phyloP scores from a whole-genome alignment of 805 yeast genomes.

The Lipomyces mesembrius region DNA sequence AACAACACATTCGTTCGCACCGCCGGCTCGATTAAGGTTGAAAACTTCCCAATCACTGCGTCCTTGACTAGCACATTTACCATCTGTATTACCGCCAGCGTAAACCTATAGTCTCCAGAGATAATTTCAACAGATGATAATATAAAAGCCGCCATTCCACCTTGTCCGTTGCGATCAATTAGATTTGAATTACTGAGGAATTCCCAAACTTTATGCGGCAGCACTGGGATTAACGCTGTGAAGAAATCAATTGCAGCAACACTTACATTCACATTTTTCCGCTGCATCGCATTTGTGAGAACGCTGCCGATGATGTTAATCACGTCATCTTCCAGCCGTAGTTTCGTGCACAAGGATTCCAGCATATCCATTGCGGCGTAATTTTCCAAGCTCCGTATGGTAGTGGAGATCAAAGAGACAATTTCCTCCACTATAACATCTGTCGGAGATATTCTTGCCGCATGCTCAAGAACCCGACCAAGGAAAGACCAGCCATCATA shows the following conservation, averaged over 20 bases:
- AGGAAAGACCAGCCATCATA: slow-evolving; percentile 88
- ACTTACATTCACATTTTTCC: slow-evolving; percentile 55
- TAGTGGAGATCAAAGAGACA: slow-evolving; percentile 55
- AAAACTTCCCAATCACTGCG: slow-evolving; percentile 42
- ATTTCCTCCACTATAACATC: slow-evolving; percentile 55
- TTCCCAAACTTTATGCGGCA: slow-evolving; percentile 77
- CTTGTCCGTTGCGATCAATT: slow-evolving; percentile 63
- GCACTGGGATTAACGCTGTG: slow-evolving; percentile 53
- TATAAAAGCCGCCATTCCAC: slow-evolving; percentile 64
- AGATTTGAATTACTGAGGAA: slow-evolving; percentile 70
- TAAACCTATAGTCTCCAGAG: slow-evolving; percentile 66
- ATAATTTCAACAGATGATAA: slow-evolving; percentile 76
- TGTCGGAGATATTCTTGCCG: slow-evolving; percentile 47
- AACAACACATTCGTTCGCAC: slow-evolving; percentile 61
- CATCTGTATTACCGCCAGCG: slow-evolving; percentile 62
- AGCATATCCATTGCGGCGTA: slow-evolving; percentile 51
- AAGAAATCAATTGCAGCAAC: slow-evolving; percentile 57
- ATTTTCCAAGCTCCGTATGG: slow-evolving; percentile 50
- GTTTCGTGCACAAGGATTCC: slow-evolving; percentile 49
- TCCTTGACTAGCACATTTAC: slow-evolving; percentile 58
- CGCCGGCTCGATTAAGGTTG: slow-evolving; percentile 47
- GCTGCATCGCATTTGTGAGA: slow-evolving; percentile 69
- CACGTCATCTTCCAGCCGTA: slow-evolving; percentile 59
- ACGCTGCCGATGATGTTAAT: slow-evolving; percentile 65
- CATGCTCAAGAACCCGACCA: slow-evolving; percentile 76